phyloP scores from a whole-genome alignment of 2,329 filamentous ascomycete species.

The Aureobasidium mangrovei region DNA sequence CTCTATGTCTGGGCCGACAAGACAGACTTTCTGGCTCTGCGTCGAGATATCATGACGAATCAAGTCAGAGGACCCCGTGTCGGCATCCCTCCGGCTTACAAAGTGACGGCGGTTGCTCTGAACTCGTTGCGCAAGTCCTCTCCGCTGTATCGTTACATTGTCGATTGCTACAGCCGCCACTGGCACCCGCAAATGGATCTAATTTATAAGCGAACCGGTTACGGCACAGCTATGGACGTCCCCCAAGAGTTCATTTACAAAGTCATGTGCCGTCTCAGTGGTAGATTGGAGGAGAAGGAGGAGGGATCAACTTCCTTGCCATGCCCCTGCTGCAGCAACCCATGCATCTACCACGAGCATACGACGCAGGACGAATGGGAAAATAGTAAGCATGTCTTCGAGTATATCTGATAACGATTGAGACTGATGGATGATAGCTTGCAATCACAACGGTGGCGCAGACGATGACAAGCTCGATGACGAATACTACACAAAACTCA shows the following conservation, averaged over 20 bases:
- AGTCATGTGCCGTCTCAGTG: neutral
- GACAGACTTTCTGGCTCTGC: neutral
- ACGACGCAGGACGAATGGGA: too few species aligned
- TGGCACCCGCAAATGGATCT: neutral
- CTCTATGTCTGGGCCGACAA: neutral
- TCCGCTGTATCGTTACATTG: neutral
- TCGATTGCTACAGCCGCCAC: neutral
- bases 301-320: too few species aligned
- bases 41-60: neutral
- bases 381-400: too few species aligned
- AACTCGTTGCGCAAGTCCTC: neutral
- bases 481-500: too few species aligned
- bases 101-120: neutral
- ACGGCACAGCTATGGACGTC: neutral
- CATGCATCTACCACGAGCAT: too few species aligned
- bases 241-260: neutral
- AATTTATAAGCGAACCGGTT: neutral
- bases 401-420: too few species aligned
- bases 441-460: too few species aligned
- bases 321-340: too few species aligned
- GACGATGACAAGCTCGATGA: too few species aligned
- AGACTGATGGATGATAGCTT: too few species aligned
- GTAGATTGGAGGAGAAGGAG: too few species aligned
- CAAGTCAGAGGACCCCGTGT: neutral
- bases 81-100: too few species aligned